A percentile compares a stretch with the other conserved stretches of the same genome.
Evolutionary conservation across 345 rosid genomes (phyloP).

Genomic region (Corymbia maculata): DNA sequence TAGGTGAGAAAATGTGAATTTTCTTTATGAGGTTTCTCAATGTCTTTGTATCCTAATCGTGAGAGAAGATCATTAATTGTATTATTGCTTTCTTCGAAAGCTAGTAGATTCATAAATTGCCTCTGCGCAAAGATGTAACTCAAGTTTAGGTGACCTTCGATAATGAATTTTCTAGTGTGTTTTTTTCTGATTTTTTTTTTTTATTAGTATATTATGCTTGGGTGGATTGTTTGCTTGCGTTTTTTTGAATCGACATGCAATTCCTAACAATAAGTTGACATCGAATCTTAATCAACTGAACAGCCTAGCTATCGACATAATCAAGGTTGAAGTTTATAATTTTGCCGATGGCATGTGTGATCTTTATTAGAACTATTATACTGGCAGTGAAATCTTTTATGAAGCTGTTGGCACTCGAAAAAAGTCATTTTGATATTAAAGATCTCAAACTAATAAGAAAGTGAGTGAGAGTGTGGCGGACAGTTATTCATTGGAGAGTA

Average conservation of each 20-base stretch:
- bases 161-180: too few relatives aligned
- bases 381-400: background rate
- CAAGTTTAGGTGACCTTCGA: background rate
- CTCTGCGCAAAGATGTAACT: background rate
- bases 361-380: background rate
- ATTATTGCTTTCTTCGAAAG: background rate
- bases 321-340: background rate
- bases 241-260: background rate
- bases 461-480: background rate
- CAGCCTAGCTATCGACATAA: background rate
- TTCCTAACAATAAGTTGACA: rapidly evolving
- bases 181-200: too few relatives aligned
- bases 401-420: background rate
- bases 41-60: rapidly evolving
- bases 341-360: background rate
- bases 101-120: too few relatives aligned
- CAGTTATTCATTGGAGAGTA: background rate
- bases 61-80: background rate
- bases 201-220: background rate
- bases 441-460: background rate
- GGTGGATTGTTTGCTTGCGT: rapidly evolving
- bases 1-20: too few relatives aligned
- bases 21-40: too few relatives aligned
- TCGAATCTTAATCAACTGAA: background rate
- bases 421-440: background rate